Conservation (phyloP, 768 basidiomycete species). For the Lactarius akahatsu region DNA sequence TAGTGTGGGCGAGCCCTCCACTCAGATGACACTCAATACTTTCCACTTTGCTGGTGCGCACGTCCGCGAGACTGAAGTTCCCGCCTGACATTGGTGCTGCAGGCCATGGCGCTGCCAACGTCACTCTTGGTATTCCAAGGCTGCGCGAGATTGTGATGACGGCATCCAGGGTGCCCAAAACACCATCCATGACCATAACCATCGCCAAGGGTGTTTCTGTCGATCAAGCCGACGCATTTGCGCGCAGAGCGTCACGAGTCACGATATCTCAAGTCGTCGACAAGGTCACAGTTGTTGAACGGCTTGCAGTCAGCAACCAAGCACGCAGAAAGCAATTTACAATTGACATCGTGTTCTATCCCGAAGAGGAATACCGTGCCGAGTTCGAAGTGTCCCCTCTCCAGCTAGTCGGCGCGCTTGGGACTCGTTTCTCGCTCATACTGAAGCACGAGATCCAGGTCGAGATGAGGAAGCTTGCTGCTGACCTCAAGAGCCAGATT, state of each 20-base stretch:
- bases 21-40: conserved; percentile 99
- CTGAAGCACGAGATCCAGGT: conserved; percentile 82
- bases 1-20: conserved; percentile 97
- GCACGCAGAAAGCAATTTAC: conserved; percentile 78
- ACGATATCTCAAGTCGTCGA: conserved; percentile 88
- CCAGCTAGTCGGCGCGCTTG: conserved; percentile 74
- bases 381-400: conserved; percentile 76
- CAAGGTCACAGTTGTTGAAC: conserved; percentile 76
- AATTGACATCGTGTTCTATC: conserved; percentile 83
- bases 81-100: conserved; percentile 10
- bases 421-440: conserved; percentile 69
- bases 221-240: conserved; percentile 69
- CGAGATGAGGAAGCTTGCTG: conserved; percentile 84
- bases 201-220: conserved; percentile 53
- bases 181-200: conserved; percentile 92
- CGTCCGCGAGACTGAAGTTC: conserved; percentile 14
- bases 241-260: conserved; percentile 84
- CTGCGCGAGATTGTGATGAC: conserved; percentile 99
- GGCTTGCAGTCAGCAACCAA: conserved; percentile 61
- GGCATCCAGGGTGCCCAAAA: conserved; percentile 92
- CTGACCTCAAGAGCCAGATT: conserved; percentile 75
- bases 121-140: conserved; percentile 98
- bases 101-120: conserved; percentile 99
- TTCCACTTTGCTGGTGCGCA: conserved; percentile 95
- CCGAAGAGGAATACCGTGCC: conserved; percentile 72